Evolutionary conservation across 108 stramenopile species (phyloP), one percentile per base, ranked within the genome.

Genomic region (Discostella pseudostelligera): DNA sequence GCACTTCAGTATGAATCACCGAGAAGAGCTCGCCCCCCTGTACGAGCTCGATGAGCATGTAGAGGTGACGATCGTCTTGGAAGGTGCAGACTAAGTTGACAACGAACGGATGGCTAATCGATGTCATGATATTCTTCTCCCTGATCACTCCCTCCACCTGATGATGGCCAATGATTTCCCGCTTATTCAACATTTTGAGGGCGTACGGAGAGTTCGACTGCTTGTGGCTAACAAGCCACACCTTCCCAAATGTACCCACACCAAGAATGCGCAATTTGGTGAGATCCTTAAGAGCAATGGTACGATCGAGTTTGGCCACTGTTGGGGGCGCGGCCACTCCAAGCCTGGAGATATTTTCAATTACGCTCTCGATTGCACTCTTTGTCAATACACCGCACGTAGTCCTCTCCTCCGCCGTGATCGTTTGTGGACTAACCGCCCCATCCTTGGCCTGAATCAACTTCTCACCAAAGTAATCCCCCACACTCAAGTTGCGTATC

Each of bases 201-300:
- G 96, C 96, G 45, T 93, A 97, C 8, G 89, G 84, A 16, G 47
- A 68, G 13, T 87, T 80, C 4, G 86, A 80, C 57, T 75, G 81
- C 70, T 85, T 92, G 81, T 98, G 93, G 74, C 92, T 93, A 0
- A 97, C 97, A 21, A 99, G 86, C 96, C 95, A 96, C 3, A 99
- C 99, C 56, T 96, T 94, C 14, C 99, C 99, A 69, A 98, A 99
- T 0, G 97, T 98, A 13, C 99, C 99, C 16, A 96, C 96, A 55
- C 99, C 99, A n/a, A 99, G 69, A 62, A 95, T 96, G 54, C 90
- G 74, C 66, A 95, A 83, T 78, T 89, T 89, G 55, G 90, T 84
- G 51, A 95, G 83, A 50, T 89, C 87, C 54, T 80, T 77, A 55
- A 84, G 80, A 7, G 76, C 64, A 56, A 92, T 84, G 29, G 83